phyloP scores from a whole-genome alignment of 805 yeast genomes.

The Tetrapisispora taiwanensis region DNA sequence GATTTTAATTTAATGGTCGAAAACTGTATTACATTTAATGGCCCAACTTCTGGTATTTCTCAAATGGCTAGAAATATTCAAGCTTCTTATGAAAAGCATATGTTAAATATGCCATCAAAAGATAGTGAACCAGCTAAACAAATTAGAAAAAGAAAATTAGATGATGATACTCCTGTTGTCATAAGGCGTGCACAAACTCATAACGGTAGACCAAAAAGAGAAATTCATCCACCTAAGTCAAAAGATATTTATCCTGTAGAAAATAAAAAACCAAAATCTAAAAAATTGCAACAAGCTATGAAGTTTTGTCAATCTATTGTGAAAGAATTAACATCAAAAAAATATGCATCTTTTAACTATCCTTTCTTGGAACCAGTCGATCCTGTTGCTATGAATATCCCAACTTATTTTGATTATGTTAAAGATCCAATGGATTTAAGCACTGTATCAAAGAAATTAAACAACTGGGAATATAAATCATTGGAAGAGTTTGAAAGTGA shows the following conservation, averaged over 20 bases:
- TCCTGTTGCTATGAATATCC: constrained; percentile 86
- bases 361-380: constrained; percentile 94
- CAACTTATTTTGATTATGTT: constrained; percentile 76
- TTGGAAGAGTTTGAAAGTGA: constrained; percentile 84
- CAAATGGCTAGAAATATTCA: constrained; percentile 87
- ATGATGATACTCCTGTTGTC: constrained; percentile 30
- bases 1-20: constrained; percentile 79
- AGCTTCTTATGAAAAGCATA: constrained; percentile 87
- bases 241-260: constrained; percentile 83
- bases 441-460: constrained; percentile 68
- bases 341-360: constrained; percentile 73
- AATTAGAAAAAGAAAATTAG: constrained; percentile 19
- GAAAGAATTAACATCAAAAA: constrained; percentile 74
- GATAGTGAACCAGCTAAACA: constrained; percentile 29
- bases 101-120: constrained; percentile 78
- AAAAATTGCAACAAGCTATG: constrained; percentile 83
- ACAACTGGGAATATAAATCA: constrained; percentile 78
- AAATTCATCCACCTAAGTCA: constrained; percentile 92
- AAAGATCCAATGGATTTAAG: constrained; percentile 93
- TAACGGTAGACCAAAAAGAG: constrained; percentile 87
- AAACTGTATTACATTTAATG: constrained; percentile 80
- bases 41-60: constrained; percentile 70
- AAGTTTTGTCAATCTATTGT: constrained; percentile 74
- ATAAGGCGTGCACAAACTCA: constrained; percentile 66
- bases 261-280: constrained; percentile 57